Evolutionary conservation across 257 asterid genomes (phyloP).

Genomic region (Penstemon barbatus): DNA sequence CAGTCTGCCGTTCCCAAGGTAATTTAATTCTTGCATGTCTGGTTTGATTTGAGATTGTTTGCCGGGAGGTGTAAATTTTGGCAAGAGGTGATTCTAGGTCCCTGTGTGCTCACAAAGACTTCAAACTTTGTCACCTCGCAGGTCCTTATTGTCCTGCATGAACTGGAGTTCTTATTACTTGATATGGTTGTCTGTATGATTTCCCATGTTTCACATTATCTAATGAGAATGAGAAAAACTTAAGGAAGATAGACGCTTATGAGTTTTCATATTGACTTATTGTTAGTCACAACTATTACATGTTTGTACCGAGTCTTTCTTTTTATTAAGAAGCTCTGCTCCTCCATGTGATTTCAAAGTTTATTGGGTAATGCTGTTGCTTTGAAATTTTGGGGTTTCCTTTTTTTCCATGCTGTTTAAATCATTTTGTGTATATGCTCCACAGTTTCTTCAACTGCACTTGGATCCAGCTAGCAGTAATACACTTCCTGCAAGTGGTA

Average conservation of each 20-base stretch:
- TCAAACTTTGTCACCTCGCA: constrained; percentile 1
- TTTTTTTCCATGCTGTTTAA: constrained; percentile 3
- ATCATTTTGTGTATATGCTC: constrained; percentile 27
- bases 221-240: constrained; percentile 3
- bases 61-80: constrained; percentile 1
- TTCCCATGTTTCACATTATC: neutral
- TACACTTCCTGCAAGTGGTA: constrained; percentile 69
- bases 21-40: constrained; percentile 19
- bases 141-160: constrained; percentile 9
- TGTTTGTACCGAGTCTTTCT: constrained; percentile 7
- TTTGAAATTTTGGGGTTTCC: neutral
- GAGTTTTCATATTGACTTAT: neutral
- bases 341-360: neutral
- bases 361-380: neutral
- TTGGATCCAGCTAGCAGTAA: constrained; percentile 92
- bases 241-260: neutral
- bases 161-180: constrained; percentile 13
- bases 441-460: constrained; percentile 94
- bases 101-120: constrained; percentile 11
- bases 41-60: neutral
- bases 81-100: constrained; percentile 9
- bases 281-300: neutral
- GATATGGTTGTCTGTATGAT: neutral
- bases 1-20: constrained; percentile 99
- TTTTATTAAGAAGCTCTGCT: neutral